Percentiles rank a stretch among this genome's conserved stretches.
These are phyloP conservation scores for Pontederia crassipes DNA, from an alignment of 176 grass and related monocot genomes.

Conservation along the genomic window DNA sequence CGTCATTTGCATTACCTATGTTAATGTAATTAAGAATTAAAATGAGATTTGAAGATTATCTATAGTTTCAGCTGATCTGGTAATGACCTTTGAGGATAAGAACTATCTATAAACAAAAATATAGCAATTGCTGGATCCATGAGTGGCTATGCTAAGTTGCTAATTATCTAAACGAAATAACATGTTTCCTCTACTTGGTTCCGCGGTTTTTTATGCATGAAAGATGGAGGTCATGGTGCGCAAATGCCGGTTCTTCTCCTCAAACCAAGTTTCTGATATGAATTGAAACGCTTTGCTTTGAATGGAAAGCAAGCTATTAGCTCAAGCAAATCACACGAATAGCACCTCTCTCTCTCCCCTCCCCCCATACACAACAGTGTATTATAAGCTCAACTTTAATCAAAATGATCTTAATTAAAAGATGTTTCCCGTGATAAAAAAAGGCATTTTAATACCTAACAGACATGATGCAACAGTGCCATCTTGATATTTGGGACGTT, in stretches of 20 bases:
- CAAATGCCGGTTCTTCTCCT: not conserved
- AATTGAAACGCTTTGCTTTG: conserved; percentile 4
- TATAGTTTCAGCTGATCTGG: too few relatives aligned
- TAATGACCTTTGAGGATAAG: too few relatives aligned
- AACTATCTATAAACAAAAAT: too few relatives aligned
- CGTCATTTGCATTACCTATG: too few relatives aligned
- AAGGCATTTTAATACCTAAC: not conserved
- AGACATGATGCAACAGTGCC: not conserved
- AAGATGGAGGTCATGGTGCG: not conserved
- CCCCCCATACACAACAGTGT: not conserved
- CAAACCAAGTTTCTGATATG: not conserved
- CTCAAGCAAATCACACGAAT: conserved; percentile 4
- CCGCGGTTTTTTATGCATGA: not conserved
- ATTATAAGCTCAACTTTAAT: not conserved
- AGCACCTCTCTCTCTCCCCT: not conserved
- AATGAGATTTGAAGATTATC: too few relatives aligned
- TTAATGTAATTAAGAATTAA: too few relatives aligned
- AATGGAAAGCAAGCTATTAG: conserved; percentile 4
- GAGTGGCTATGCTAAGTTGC: too few relatives aligned
- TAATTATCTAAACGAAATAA: too few relatives aligned
- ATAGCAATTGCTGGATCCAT: too few relatives aligned
- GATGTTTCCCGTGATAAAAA: too few relatives aligned
- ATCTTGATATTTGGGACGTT: not conserved
- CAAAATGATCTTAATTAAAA: too few relatives aligned
- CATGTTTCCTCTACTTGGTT: too few relatives aligned